phyloP scores from a whole-genome alignment of 495 filamentous ascomycete genomes.

The Neurospora discreta region DNA sequence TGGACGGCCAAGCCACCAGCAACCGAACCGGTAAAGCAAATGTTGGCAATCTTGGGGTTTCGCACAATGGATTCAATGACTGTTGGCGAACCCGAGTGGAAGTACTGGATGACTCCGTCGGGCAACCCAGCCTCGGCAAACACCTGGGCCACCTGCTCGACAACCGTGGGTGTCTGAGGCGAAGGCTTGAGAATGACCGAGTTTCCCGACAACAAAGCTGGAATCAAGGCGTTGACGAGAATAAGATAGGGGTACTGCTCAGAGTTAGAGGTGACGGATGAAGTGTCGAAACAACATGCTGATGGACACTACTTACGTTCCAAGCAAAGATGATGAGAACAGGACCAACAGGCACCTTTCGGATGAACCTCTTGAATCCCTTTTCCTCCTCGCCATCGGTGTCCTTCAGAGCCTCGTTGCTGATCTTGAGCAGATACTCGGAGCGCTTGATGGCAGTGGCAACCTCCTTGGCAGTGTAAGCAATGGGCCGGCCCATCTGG shows the following conservation, averaged over 20 bases:
- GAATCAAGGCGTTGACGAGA: conserved; percentile 80
- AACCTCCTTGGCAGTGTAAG: conserved; percentile 72
- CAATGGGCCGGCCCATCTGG: conserved; percentile 90
- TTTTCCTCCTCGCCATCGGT: conserved; percentile 70
- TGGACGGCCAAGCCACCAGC: conserved; percentile 79
- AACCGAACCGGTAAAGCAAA: conserved; percentile 93
- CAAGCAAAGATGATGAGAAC: conserved; percentile 85
- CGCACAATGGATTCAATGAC: conserved; percentile 62
- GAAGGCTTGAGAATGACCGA: conserved; percentile 87
- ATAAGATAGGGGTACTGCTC: conserved; percentile 83
- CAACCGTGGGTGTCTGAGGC: conserved; percentile 84
- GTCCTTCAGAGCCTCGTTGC: conserved; percentile 56
- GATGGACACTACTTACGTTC: conserved; percentile 54
- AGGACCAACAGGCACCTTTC: conserved; percentile 73
- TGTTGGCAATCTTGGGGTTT: conserved; percentile 59
- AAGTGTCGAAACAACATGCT: not conserved
- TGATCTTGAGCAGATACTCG: conserved; percentile 72
- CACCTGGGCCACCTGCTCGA: conserved; percentile 64
- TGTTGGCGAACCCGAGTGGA: conserved; percentile 68
- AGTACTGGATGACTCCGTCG: conserved; percentile 71
- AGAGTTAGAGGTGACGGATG: not conserved
- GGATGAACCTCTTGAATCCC: conserved; percentile 82
- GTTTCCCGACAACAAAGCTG: conserved; percentile 78
- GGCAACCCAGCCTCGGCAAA: conserved; percentile 72
- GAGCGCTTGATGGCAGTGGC: conserved; percentile 69